These are phyloP conservation scores for Cutaneotrichosporon curvatum DNA, from an alignment of 1,284 basidiomycete genomes.

Conservation along the genomic window DNA sequence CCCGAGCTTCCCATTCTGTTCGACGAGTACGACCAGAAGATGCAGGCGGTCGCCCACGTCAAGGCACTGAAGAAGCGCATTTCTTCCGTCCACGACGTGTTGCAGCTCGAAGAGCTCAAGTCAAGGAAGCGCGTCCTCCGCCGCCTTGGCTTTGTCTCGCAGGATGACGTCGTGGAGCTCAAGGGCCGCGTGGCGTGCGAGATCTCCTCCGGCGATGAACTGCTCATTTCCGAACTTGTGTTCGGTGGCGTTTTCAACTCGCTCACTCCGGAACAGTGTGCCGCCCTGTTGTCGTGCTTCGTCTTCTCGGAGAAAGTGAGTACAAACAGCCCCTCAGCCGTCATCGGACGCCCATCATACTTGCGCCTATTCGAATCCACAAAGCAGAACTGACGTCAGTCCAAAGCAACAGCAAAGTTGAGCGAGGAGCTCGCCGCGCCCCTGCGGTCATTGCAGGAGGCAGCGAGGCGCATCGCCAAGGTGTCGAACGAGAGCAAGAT, in stretches of 20 bases:
- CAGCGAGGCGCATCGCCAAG: constrained; percentile 87
- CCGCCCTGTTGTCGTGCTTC: constrained; percentile 88
- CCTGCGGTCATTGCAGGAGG: constrained; percentile 88
- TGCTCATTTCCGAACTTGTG: constrained; percentile 91
- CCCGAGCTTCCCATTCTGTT: constrained; percentile 70
- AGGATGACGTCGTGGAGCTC: constrained; percentile 90
- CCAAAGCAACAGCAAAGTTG: constrained; percentile 75
- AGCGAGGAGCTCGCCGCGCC: constrained; percentile 90
- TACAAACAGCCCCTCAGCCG: neutral
- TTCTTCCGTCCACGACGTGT: constrained; percentile 78
- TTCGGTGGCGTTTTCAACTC: constrained; percentile 96
- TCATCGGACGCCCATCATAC: too few species aligned
- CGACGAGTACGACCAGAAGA: constrained; percentile 70
- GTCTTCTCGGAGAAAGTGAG: constrained; percentile 94
- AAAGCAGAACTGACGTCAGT: constrained; percentile 47
- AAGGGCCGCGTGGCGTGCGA: constrained; percentile 98
- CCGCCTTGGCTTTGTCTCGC: constrained; percentile 80
- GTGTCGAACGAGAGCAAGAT: constrained; percentile 91
- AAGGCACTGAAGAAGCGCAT: constrained; percentile 75
- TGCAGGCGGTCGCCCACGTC: constrained; percentile 62
- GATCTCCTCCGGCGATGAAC: constrained; percentile 93
- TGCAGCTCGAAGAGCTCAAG: constrained; percentile 96
- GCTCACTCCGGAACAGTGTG: constrained; percentile 82
- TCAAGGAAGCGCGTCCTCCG: constrained; percentile 88
- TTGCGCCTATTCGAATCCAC: too few species aligned